Evolutionary conservation across 73 alveolate genomes (phyloP).

Genomic region (Diophrys appendiculata): DNA sequence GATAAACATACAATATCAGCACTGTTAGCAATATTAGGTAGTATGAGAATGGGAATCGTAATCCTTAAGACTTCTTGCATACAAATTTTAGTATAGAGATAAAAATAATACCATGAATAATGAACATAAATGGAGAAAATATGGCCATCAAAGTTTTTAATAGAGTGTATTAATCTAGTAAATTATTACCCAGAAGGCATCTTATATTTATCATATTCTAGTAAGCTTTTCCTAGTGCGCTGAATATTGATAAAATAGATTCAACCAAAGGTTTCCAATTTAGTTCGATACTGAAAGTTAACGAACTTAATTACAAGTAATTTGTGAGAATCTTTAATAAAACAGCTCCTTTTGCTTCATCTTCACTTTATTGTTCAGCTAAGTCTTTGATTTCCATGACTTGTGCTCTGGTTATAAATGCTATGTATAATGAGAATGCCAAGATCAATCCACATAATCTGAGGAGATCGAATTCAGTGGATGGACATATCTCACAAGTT

Average conservation of each 20-base stretch:
- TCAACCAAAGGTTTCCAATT: background rate
- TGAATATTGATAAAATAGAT: background rate
- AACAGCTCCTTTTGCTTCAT: too few species aligned
- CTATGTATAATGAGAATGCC: too few species aligned
- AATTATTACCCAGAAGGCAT: background rate
- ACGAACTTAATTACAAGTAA: background rate
- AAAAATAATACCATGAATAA: too few species aligned
- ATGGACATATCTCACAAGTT: too few species aligned
- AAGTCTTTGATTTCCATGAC: too few species aligned
- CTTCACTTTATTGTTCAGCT: too few species aligned
- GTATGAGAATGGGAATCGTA: too few species aligned
- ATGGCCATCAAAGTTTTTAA: background rate
- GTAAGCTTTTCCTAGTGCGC: background rate
- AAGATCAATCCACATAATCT: too few species aligned
- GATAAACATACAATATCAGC: background rate
- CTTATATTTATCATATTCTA: background rate
- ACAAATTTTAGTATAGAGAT: background rate
- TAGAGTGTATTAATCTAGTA: too few species aligned
- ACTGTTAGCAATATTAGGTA: background rate
- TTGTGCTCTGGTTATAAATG: too few species aligned
- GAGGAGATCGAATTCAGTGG: too few species aligned
- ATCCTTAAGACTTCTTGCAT: background rate
- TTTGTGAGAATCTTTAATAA: background rate
- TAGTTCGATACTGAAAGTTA: background rate
- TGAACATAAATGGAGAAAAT: background rate